Conservation (phyloP, 2,329 filamentous ascomycete species). For the Trichoderma simmonsii region DNA sequence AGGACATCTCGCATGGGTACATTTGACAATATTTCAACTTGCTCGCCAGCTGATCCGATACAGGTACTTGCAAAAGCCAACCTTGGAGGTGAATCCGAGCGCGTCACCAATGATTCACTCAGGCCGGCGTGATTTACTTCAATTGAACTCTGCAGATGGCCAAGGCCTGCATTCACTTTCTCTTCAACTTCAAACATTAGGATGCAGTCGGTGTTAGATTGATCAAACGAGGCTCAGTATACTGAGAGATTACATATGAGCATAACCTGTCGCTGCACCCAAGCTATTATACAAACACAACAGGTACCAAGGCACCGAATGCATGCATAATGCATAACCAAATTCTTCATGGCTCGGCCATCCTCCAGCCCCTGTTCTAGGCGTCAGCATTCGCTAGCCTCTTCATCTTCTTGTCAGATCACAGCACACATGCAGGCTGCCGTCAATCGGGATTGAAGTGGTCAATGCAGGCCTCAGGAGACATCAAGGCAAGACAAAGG, state of each 20-base stretch:
- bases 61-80: background rate
- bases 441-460: background rate
- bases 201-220: background rate
- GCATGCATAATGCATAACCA: background rate
- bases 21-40: background rate
- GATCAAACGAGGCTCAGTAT: background rate
- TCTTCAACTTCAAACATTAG: background rate
- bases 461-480: background rate
- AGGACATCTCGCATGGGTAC: background rate
- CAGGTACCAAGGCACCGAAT: background rate
- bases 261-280: background rate
- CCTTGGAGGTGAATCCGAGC: background rate
- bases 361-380: background rate
- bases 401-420: background rate
- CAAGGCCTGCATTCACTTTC: background rate
- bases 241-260: background rate
- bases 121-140: background rate
- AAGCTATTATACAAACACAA: background rate
- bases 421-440: background rate
- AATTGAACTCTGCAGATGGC: background rate
- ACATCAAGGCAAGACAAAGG: background rate
- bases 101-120: background rate
- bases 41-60: background rate
- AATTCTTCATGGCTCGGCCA: background rate
- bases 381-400: background rate